These are phyloP conservation scores for Ceratocystis cacaofunesta DNA, from an alignment of 2,329 filamentous ascomycete genomes.

Conservation along the genomic window DNA sequence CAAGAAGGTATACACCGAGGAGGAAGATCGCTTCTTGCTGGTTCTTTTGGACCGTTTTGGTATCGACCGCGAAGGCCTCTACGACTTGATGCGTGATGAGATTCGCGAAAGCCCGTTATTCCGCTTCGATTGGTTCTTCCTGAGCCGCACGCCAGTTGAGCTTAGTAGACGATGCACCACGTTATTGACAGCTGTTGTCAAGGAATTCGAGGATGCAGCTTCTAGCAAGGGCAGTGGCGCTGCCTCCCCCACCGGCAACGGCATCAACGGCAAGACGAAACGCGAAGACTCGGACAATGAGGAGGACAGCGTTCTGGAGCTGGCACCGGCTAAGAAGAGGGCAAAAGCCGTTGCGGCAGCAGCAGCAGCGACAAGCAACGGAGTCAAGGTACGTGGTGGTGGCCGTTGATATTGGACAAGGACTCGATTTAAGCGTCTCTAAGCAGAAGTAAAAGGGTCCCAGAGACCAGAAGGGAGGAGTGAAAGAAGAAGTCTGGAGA, in stretches of 20 bases:
- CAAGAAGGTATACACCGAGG: conserved; percentile 98
- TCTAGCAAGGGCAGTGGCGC: conserved; percentile 25
- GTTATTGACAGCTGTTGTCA: conserved; percentile 80
- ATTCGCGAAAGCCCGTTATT: conserved; percentile 90
- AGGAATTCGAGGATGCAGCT: conserved; percentile 70
- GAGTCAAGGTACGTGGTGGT: conserved; percentile 56
- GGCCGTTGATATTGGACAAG: neutral
- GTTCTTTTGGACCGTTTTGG: conserved; percentile 88
- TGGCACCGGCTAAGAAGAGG: conserved; percentile 88
- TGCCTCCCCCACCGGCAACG: conserved; percentile 29
- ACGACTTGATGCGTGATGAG: conserved; percentile 91
- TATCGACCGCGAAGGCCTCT: conserved; percentile 77
- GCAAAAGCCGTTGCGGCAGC: conserved; percentile 23
- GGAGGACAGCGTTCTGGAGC: conserved; percentile 63
- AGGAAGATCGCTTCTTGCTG: conserved; percentile 89
- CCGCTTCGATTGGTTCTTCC: conserved; percentile 98
- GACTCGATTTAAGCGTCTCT: neutral
- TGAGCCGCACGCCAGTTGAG: conserved; percentile 84
- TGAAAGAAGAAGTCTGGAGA: neutral
- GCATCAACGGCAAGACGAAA: conserved; percentile 52
- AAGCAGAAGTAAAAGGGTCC: neutral
- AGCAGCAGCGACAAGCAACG: conserved; percentile 30
- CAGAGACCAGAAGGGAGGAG: neutral
- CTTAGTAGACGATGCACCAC: conserved; percentile 87
- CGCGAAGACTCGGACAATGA: conserved; percentile 76